Percentiles rank a stretch among this genome's conserved stretches.
phyloP scores from a whole-genome alignment of 2,329 filamentous ascomycete species.

The Waltergamsia citrina region DNA sequence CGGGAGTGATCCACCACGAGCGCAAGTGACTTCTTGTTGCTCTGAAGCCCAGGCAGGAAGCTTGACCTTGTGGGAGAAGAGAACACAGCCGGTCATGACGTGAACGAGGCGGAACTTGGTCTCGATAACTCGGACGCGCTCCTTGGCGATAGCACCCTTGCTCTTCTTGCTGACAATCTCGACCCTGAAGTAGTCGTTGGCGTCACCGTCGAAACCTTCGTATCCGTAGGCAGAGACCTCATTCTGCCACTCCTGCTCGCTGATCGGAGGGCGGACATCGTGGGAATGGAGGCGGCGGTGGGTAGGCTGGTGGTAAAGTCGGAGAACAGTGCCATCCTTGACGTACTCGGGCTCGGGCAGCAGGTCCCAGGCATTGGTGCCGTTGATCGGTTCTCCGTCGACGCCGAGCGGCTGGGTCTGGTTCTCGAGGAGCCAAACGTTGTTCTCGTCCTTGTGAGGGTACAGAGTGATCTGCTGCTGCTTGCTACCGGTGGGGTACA shows the following conservation, averaged over 20 bases:
- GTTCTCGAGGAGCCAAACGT: constrained; percentile 89
- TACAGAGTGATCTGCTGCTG: constrained; percentile 98
- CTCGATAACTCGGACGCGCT: constrained; percentile 84
- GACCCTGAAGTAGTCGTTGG: constrained; percentile 89
- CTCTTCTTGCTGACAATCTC: constrained; percentile 93
- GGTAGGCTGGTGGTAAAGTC: constrained; percentile 75
- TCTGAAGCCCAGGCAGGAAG: constrained; percentile 96
- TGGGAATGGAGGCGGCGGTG: constrained; percentile 91
- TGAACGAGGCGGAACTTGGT: constrained; percentile 95
- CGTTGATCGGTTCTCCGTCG: constrained; percentile 68
- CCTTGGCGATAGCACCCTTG: constrained; percentile 66
- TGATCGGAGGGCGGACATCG: constrained; percentile 79
- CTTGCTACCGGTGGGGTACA: constrained; percentile 96
- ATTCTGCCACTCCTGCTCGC: constrained; percentile 88
- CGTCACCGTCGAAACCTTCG: constrained; percentile 92
- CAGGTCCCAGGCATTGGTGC: constrained; percentile 76
- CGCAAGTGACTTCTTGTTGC: constrained; percentile 98
- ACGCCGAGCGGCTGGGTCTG: constrained; percentile 80
- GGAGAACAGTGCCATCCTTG: constrained; percentile 70
- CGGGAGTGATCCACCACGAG: constrained; percentile 78
- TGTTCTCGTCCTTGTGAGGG: constrained; percentile 98
- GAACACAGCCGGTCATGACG: constrained; percentile 88
- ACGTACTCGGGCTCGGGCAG: constrained; percentile 58
- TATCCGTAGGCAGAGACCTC: constrained; percentile 97
- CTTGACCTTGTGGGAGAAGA: constrained; percentile 99